These are phyloP conservation scores for Dionaea muscipula DNA, from an alignment of 179 eudicot species.

Conservation along the genomic window DNA sequence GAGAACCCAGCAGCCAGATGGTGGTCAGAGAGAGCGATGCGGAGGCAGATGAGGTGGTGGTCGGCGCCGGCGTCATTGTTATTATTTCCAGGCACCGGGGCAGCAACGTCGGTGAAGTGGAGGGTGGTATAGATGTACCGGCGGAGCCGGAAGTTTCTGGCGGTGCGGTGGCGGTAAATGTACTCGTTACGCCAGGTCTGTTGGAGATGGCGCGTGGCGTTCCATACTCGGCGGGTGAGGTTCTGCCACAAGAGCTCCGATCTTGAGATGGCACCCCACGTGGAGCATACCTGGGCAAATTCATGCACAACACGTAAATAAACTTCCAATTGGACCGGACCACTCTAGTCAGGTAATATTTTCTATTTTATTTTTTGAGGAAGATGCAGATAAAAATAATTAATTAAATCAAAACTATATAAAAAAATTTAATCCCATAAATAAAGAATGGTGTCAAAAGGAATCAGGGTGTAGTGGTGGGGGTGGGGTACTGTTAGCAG, in stretches of 20 bases:
- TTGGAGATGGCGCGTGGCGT: conserved; percentile 21
- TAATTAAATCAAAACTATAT: no score
- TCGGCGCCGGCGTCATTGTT: conserved; percentile 22
- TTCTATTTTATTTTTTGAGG: no score
- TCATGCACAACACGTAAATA: no score
- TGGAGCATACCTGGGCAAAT: conserved; percentile 56
- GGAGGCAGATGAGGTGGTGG: conserved; percentile 44
- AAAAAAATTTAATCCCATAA: no score
- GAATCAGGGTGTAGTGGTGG: no score
- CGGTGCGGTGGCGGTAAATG: conserved; percentile 54
- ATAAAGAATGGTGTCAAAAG: no score
- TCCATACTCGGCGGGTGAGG: conserved; percentile 67
- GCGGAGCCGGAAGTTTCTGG: conserved; percentile 48
- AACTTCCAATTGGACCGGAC: no score
- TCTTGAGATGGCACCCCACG: conserved; percentile 74
- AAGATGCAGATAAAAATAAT: no score
- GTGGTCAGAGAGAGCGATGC: conserved; percentile 45
- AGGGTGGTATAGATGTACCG: conserved; percentile 33
- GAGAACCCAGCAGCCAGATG: conserved; percentile 74
- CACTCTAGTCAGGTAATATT: no score
- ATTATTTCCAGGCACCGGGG: conserved; percentile 9
- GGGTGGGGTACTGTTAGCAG: no score
- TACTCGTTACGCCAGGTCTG: conserved; percentile 68
- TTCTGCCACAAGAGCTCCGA: conserved; percentile 81
- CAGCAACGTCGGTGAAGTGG: conserved; percentile 19